A percentile compares a stretch with the other conserved stretches of the same genome.
Evolutionary conservation across 75 land plant genomes (phyloP).

Genomic region (Sequoia sempervirens): DNA sequence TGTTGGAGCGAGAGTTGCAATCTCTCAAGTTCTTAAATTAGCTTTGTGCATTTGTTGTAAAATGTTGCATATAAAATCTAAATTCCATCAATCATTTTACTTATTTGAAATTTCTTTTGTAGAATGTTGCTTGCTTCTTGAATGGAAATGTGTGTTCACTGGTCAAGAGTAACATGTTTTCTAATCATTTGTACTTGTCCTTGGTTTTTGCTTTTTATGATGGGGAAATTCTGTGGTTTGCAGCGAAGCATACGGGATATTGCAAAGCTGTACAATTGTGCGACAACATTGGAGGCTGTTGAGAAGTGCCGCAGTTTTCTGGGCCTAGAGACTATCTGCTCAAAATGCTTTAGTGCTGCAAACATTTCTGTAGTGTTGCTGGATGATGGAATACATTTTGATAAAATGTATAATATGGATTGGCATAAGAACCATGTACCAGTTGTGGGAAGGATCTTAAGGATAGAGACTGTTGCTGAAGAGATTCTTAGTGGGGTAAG

Average conservation of each 20-base stretch:
- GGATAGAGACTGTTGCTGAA: constrained; percentile 85
- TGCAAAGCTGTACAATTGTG: constrained; percentile 66
- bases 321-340: constrained; percentile 43
- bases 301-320: constrained; percentile 38
- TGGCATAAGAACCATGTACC: constrained; percentile 72
- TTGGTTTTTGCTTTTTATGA: background rate
- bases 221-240: background rate
- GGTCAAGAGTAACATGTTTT: constrained; percentile 2
- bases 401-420: constrained; percentile 57
- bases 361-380: constrained; percentile 67
- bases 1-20: background rate
- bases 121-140: background rate
- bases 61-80: background rate
- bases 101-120: background rate
- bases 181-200: background rate
- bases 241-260: constrained; percentile 89
- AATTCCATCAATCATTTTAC: background rate
- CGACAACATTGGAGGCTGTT: constrained; percentile 43
- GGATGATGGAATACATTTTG: constrained; percentile 81
- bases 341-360: constrained; percentile 69
- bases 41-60: background rate
- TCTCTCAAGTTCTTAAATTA: background rate
- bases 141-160: background rate
- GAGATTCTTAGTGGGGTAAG: constrained; percentile 70
- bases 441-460: constrained; percentile 64